phyloP scores from a whole-genome alignment of 192 early-diverging fungal species.

The Linnemannia exigua region DNA sequence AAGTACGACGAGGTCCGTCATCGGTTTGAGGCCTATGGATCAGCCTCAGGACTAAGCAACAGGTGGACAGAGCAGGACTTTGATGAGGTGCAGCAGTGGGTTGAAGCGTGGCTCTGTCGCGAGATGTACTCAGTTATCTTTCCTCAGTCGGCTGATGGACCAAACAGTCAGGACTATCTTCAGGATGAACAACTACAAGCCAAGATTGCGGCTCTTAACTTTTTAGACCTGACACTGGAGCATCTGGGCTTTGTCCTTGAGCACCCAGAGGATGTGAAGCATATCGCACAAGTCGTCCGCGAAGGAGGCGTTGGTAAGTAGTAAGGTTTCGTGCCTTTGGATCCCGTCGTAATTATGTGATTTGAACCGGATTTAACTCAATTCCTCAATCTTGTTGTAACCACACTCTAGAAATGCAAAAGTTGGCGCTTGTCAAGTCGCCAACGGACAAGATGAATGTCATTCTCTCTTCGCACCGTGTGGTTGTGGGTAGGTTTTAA shows the following conservation, averaged over 20 bases:
- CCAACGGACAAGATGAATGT: slow-evolving; percentile 62
- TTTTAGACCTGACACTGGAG: slow-evolving; percentile 69
- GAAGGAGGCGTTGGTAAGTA: slow-evolving; percentile 48
- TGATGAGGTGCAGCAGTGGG: slow-evolving; percentile 55
- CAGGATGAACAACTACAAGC: slow-evolving; percentile 76
- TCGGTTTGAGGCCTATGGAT: slow-evolving; percentile 43
- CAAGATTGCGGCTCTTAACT: slow-evolving; percentile 76
- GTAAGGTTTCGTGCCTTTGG: not conserved
- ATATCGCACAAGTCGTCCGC: slow-evolving; percentile 58
- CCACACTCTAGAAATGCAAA: slow-evolving; percentile 47
- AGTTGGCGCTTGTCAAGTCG: slow-evolving; percentile 52
- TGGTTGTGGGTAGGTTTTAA: slow-evolving; percentile 58
- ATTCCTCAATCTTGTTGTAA: not conserved
- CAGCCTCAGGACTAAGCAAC: slow-evolving; percentile 35
- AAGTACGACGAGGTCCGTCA: slow-evolving; percentile 49
- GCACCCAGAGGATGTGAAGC: slow-evolving; percentile 49
- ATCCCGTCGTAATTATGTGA: not conserved
- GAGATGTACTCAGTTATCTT: slow-evolving; percentile 61
- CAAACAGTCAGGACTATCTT: slow-evolving; percentile 65
- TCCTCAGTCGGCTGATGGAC: slow-evolving; percentile 28
- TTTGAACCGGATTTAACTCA: not conserved
- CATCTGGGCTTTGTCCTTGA: slow-evolving; percentile 70
- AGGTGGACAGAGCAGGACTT: slow-evolving; percentile 43
- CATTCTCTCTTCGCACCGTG: slow-evolving; percentile 56
- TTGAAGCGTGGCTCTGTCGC: slow-evolving; percentile 62